Evolutionary conservation across 371 early-diverging fungal species (phyloP), one percentile per base, ranked within the genome.

Genomic region (Rhizopus microsporus): DNA sequence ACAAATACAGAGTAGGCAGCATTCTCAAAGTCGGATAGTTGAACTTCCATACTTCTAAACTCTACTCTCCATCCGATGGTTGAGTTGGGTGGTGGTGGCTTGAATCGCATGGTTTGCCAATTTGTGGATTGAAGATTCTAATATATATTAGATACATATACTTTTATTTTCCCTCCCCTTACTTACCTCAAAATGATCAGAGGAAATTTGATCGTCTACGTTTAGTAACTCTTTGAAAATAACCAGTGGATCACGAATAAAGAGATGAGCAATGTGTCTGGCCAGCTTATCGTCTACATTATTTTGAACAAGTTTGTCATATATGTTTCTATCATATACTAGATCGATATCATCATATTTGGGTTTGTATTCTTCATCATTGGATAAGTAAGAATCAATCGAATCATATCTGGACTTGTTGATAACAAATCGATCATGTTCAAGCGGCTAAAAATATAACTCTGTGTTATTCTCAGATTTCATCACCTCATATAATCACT

Each of bases 91-190:
- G 96, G 94, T 15, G 99, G 99, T 29, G 96, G 95, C 78, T 99
- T 99, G 83, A 99, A 98, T 10, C 99, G 88, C 86, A 98, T 91
- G 9, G 96, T 94, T 78, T 99, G 97, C 99, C 99, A 99, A 75
- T 99, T 99, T 51, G 99, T 99, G 23, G 94, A 94, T 83, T 99
- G 99, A 49, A 99, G 85, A 75, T 99, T 99, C 83, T 94, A 59
- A 7, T 7, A 12, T 49, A 6, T 5, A 23, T 23, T 23, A 13
- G 45, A 30, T 51, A 12, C n/a, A 16, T 37, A 46, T 33, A 1
- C 5, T 12, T 59, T 38, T 54, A 38, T 42, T 42, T 32, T 8
- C 9, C 5, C 15, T 39, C 17, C 43, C n/a, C 34, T 16, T n/a
- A 15, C 59, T 46, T 71, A 88, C 89, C 78, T 95, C 99, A 81